Percentiles rank a stretch among this genome's conserved stretches.
Evolutionary conservation across 805 yeast species (phyloP).

Genomic region (Cyberlindnera japonica): DNA sequence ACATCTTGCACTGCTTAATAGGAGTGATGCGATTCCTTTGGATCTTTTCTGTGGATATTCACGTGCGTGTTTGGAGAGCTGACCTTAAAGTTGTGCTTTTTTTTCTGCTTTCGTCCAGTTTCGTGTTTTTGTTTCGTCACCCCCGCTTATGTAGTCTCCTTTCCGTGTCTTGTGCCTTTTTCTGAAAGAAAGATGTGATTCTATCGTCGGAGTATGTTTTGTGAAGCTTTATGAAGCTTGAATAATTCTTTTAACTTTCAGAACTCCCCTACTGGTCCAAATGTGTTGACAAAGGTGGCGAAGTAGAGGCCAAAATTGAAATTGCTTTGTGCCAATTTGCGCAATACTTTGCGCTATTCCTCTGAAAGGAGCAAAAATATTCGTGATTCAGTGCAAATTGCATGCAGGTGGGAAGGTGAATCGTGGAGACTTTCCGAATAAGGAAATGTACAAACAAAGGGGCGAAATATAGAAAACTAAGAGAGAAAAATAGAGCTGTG

Average conservation of each 20-base stretch:
- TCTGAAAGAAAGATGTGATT: too few species aligned
- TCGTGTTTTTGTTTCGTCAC: not conserved
- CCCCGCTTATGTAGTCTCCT: too few species aligned
- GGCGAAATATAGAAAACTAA: too few species aligned
- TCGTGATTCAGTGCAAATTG: constrained; percentile 1
- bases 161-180: too few species aligned
- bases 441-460: not conserved
- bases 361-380: not conserved
- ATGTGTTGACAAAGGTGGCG: too few species aligned
- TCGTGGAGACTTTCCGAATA: not conserved
- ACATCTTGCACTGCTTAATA: constrained; percentile 8
- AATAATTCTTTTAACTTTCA: too few species aligned
- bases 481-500: too few species aligned
- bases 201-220: too few species aligned
- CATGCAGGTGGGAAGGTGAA: not conserved
- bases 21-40: too few species aligned
- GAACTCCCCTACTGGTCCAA: not conserved
- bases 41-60: not conserved
- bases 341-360: not conserved
- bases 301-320: too few species aligned
- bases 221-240: too few species aligned
- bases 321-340: constrained; percentile 1
- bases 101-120: not conserved
- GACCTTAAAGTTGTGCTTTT: not conserved
- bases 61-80: not conserved